Evolutionary conservation across 2,329 filamentous ascomycete species (phyloP).

Genomic region (Aspergillus phoenicis): DNA sequence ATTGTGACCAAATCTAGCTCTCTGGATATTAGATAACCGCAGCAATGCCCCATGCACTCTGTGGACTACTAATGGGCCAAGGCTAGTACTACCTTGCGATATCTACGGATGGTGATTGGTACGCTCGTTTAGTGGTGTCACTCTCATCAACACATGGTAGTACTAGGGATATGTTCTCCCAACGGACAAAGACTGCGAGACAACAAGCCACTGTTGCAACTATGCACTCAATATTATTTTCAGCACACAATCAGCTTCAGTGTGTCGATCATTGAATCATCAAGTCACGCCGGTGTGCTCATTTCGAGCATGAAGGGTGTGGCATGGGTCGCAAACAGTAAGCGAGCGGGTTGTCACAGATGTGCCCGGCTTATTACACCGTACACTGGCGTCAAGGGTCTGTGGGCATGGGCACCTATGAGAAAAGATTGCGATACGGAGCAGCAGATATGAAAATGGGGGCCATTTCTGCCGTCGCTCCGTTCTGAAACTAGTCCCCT

Average conservation of each 20-base stretch:
- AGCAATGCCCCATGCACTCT: background rate
- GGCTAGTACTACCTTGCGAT: background rate
- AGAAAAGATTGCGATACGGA: background rate
- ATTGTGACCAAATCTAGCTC: background rate
- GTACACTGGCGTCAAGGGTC: background rate
- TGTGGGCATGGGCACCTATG: conserved; percentile 2
- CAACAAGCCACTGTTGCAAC: background rate
- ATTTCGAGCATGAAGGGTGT: background rate
- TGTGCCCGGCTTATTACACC: background rate
- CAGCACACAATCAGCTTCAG: background rate
- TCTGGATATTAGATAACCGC: background rate
- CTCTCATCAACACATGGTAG: background rate
- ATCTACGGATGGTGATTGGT: background rate
- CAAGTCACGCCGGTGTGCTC: background rate
- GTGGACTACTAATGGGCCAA: background rate
- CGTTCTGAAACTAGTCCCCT: conserved; percentile 1
- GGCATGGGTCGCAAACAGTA: background rate
- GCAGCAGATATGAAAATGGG: background rate
- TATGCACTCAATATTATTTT: background rate
- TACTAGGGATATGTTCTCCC: background rate
- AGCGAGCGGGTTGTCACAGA: background rate
- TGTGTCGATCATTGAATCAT: background rate
- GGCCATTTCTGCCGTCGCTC: conserved; percentile 3
- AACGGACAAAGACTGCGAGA: background rate
- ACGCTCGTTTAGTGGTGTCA: background rate